Conservation (phyloP, 345 rosid species). For the Balakata baccata region DNA sequence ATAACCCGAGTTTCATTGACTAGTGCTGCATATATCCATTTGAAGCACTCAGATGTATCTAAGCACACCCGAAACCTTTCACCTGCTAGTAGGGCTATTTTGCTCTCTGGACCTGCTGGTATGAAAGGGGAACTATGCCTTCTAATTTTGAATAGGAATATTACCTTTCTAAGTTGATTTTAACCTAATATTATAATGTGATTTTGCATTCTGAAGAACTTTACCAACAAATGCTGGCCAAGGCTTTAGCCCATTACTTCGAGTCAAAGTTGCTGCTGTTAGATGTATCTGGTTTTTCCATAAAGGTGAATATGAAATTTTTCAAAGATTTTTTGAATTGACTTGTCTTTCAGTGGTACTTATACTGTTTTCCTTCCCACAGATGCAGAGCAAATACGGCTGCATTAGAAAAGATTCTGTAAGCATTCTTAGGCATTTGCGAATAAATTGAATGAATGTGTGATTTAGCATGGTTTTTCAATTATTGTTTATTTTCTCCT, state of each 20-base stretch:
- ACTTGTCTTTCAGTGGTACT: constrained; percentile 12
- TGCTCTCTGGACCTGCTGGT: constrained; percentile 96
- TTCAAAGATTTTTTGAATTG: neutral
- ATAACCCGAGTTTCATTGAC: constrained; percentile 62
- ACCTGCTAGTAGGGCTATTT: constrained; percentile 81
- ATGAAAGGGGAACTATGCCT: constrained; percentile 22
- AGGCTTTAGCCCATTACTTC: constrained; percentile 75
- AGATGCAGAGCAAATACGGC: constrained; percentile 94
- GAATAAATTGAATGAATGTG: neutral
- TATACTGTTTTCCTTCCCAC: constrained; percentile 26
- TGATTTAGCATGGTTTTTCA: neutral
- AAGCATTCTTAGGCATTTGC: constrained; percentile 31
- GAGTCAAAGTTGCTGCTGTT: constrained; percentile 77
- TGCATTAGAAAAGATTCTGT: constrained; percentile 63
- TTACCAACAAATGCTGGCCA: constrained; percentile 93
- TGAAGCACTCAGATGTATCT: constrained; percentile 72
- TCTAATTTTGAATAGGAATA: neutral
- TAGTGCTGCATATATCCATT: constrained; percentile 79
- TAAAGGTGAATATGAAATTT: constrained; percentile 48
- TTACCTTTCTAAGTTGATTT: neutral
- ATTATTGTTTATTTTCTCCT: too few species aligned
- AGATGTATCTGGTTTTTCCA: constrained; percentile 73
- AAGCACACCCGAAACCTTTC: constrained; percentile 88
- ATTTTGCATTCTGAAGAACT: constrained; percentile 47
- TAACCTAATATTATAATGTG: constrained; percentile 15